Evolutionary conservation across 805 yeast genomes (phyloP), one percentile per base, ranked within the genome.

Genomic region (Pichia paraexigua): DNA sequence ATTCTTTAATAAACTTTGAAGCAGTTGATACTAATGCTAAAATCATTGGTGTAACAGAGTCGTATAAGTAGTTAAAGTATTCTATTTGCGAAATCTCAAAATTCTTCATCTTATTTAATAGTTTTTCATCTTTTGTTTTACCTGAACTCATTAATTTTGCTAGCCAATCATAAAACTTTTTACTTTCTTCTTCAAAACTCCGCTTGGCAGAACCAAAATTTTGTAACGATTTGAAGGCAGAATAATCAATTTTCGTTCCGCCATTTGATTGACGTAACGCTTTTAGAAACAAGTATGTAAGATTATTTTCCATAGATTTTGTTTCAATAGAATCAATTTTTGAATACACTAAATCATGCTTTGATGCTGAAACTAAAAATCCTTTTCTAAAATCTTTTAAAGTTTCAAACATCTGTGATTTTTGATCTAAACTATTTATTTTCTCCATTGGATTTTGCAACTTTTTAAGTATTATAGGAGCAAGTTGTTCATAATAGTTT

Each of bases 141-240:
- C 70, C 71, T 1, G 71, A 66, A 41, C 65, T 56, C 43, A 68
- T 53, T 37, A 64, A 56, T 50, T 65, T 67, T 3, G 69, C 64
- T 13, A 68, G 46, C 69, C 71, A 69, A 17, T 67, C 70, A 49
- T 69, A 69, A 53, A 60, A 69, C 40, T 61, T 65, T 48, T 64
- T 65, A 39, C 70, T 66, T 51, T 69, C 72, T 22, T 69, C 72
- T 52, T 68, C 72, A 49, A 69, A 69, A 7, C 52, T 48, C 30
- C 59, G 60, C 44, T 60, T 68, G 20, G 53, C 58, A 7, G 59
- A 18, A 20, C 32, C 44, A 7, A 53, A 48, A n/a, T 39, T 46
- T 13, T 49, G 51, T 25, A 52, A 27, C 1, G 44, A 25, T 21
- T 48, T 43, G 5, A 49, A 18, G 6, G 46, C 37, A 9, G 44